A percentile compares a stretch with the other conserved stretches of the same genome.
Conservation (phyloP, 2,329 filamentous ascomycete species). For the Colletotrichum spinosum region DNA sequence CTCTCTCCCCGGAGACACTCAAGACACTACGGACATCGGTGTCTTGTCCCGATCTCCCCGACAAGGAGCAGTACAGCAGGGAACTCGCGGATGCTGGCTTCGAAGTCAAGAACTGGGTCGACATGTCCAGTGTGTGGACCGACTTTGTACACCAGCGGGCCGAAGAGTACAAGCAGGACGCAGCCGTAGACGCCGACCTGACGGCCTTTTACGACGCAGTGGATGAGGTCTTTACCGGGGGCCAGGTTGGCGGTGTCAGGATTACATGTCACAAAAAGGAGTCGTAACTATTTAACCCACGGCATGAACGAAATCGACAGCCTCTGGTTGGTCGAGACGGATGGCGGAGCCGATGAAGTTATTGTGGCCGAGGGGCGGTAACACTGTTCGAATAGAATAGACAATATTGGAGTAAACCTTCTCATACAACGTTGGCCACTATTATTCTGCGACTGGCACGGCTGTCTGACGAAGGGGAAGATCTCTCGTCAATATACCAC, state of each 20-base stretch:
- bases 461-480: too few relatives aligned
- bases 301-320: not conserved
- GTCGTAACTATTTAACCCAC: not conserved
- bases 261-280: conserved; percentile 32
- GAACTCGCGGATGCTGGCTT: conserved; percentile 38
- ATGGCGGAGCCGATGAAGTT: too few relatives aligned
- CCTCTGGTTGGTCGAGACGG: too few relatives aligned
- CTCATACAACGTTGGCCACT: too few relatives aligned
- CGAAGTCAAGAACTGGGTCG: conserved; percentile 31
- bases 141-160: conserved; percentile 38
- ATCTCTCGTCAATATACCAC: too few relatives aligned
- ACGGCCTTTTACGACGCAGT: conserved; percentile 37
- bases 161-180: conserved; percentile 27
- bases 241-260: conserved; percentile 34
- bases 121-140: conserved; percentile 37
- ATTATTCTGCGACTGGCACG: too few relatives aligned
- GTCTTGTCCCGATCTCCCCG: conserved; percentile 38
- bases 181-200: conserved; percentile 22
- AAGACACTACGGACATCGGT: conserved; percentile 33
- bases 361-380: too few relatives aligned
- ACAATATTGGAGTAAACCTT: too few relatives aligned
- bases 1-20: conserved; percentile 13
- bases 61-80: conserved; percentile 25
- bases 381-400: too few relatives aligned
- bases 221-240: conserved; percentile 34